A percentile compares a stretch with the other conserved stretches of the same genome.
Conservation (phyloP, 345 rosid species). For the Mangifera indica region DNA sequence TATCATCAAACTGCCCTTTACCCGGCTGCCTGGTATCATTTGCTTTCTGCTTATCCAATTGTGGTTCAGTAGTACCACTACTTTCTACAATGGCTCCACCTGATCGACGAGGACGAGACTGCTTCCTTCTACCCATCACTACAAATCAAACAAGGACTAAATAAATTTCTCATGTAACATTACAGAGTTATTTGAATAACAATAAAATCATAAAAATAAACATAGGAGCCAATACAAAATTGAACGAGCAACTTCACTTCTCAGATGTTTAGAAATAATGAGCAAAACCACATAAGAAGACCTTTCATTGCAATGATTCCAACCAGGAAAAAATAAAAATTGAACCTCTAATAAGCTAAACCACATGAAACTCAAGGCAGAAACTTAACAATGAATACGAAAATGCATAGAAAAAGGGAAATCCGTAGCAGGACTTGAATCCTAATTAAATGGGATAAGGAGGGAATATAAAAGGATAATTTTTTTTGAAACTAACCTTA, state of each 20-base stretch:
- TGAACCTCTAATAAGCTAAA: not conserved
- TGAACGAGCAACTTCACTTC: not conserved
- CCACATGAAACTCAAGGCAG: not conserved
- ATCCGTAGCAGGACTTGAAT: not conserved
- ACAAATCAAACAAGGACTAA: slow-evolving; percentile 19
- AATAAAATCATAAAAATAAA: not conserved
- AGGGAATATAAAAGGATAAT: not conserved
- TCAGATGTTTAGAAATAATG: not conserved
- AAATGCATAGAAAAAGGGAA: not conserved
- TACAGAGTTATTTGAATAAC: not conserved
- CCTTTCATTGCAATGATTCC: not conserved
- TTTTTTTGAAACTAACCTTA: not conserved
- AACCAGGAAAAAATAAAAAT: not conserved
- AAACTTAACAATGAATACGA: not conserved
- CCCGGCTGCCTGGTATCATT: slow-evolving; percentile 16
- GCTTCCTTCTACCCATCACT: slow-evolving; percentile 92
- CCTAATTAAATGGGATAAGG: not conserved
- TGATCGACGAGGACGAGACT: slow-evolving; percentile 70
- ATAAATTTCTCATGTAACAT: slow-evolving; percentile 9
- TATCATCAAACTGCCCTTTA: slow-evolving; percentile 25
- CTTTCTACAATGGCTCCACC: slow-evolving; percentile 39
- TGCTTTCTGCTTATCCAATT: slow-evolving; percentile 27
- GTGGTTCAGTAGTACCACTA: slow-evolving; percentile 28
- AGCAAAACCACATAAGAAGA: not conserved
- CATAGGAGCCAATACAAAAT: slow-evolving; percentile 1